These are phyloP conservation scores for Selaginella moellendorffii DNA, from an alignment of 75 land plant genomes.

Conservation along the genomic window DNA sequence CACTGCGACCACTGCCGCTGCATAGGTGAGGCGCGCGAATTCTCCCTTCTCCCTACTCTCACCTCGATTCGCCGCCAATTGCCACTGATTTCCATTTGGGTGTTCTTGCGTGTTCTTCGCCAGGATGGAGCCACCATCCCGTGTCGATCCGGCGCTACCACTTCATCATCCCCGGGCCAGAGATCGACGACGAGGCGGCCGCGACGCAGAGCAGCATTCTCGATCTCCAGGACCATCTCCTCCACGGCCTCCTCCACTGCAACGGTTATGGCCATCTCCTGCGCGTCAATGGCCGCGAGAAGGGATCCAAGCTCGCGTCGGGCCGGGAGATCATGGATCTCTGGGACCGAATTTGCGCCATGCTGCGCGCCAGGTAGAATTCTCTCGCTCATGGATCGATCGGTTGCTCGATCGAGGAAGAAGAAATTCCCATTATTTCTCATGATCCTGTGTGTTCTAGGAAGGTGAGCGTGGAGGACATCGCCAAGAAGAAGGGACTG, in stretches of 20 bases:
- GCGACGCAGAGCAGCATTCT: constrained; percentile 12
- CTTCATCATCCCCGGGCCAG: constrained; percentile 46
- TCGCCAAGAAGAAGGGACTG: background rate
- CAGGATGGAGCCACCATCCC: constrained; percentile 78
- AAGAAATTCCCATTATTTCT: background rate
- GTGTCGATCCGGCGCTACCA: constrained; percentile 61
- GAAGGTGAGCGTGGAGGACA: background rate
- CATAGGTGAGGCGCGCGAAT: constrained; percentile 10
- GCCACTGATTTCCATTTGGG: too few species aligned
- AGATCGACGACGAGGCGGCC: constrained; percentile 7
- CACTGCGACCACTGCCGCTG: constrained; percentile 9
- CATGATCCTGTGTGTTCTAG: background rate
- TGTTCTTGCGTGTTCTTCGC: background rate
- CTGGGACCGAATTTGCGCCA: constrained; percentile 66
- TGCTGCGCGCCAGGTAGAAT: constrained; percentile 48
- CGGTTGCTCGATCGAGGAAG: background rate
- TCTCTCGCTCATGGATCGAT: background rate
- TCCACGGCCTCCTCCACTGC: constrained; percentile 65
- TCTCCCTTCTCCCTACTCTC: background rate
- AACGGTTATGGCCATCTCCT: constrained; percentile 81
- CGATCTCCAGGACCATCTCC: constrained; percentile 28
- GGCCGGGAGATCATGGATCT: constrained; percentile 48
- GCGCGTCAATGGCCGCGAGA: constrained; percentile 36
- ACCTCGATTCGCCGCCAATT: too few species aligned
- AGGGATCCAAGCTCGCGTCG: constrained; percentile 4